These are phyloP conservation scores for Cyamopsis tetragonoloba DNA, from an alignment of 306 rosid genomes.

Conservation along the genomic window DNA sequence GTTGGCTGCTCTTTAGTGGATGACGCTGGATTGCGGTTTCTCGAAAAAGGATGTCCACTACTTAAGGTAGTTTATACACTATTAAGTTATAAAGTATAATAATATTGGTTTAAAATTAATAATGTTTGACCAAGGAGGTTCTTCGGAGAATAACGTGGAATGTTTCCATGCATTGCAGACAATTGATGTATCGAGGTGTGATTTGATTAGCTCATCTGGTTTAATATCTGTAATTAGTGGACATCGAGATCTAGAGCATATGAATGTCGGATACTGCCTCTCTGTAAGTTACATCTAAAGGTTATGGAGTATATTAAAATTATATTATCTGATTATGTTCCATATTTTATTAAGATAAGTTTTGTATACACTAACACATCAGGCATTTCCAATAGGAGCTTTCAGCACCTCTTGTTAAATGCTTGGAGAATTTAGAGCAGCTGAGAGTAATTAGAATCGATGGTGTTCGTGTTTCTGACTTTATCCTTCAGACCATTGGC, in stretches of 20 bases:
- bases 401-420: constrained; percentile 33
- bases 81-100: neutral
- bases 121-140: neutral
- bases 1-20: constrained; percentile 55
- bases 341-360: neutral
- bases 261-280: constrained; percentile 47
- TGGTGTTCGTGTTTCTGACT: constrained; percentile 51
- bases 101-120: neutral
- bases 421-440: constrained; percentile 48
- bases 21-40: constrained; percentile 49
- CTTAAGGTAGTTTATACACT: constrained; percentile 43
- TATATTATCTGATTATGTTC: neutral
- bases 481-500: constrained; percentile 38
- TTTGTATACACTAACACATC: constrained; percentile 17
- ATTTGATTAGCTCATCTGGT: constrained; percentile 45
- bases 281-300: constrained; percentile 39
- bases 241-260: constrained; percentile 39
- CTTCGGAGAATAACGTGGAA: neutral
- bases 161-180: constrained; percentile 38
- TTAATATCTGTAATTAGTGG: constrained; percentile 46
- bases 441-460: constrained; percentile 45
- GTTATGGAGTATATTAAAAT: neutral
- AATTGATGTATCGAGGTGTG: constrained; percentile 63
- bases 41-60: constrained; percentile 50
- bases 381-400: constrained; percentile 40